Evolutionary conservation across 192 early-diverging fungal genomes (phyloP), one percentile per base, ranked within the genome.

Genomic region (Dimargaris xerosporica): DNA sequence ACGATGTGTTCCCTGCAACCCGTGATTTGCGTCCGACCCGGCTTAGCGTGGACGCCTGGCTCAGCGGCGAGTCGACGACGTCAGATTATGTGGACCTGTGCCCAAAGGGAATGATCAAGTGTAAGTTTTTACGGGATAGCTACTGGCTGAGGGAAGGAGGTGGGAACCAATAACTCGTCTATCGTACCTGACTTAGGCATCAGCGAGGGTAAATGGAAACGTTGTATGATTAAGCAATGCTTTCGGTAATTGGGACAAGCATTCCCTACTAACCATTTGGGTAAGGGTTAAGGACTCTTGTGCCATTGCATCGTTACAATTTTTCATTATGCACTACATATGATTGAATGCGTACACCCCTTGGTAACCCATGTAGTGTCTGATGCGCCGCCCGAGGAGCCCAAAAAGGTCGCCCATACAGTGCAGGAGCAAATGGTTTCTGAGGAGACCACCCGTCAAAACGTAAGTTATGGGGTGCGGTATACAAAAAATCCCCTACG

Each of bases 1-100:
- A 96, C 68, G 90, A 92, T 61, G 64, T 96, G 19, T 96, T 80
- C 71, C 74, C 83, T 0, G 77, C 71, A 30, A 91, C 89, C 0
- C 54, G 65, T 1, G 86, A 88, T 64, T 63, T 73, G 16, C 74
- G 75, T 53, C 69, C 70, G 2, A 63, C 87, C 0, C 54, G 70
- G 0, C 54, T 85, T 31, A 65, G 70, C n/a, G 72, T 80, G 1
- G 63, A 46, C 0, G 75, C 71, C 3, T 94, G 89, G 86, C 71
- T 85, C 9, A 62, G 66, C 0, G 28, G 3, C 7, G 51, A 62
- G 29, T 3, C 45, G 28, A 39, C 42, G 23, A 15, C 29, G 15
- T 23, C 52, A 23, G 25, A 26, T 16, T 59, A 43, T 19, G 9
- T 66, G 26, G 61, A 67, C 39, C 67, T 80, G 61, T 73, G 72